These are phyloP conservation scores for Aquanectria penicillioides DNA, from an alignment of 2,329 filamentous ascomycete species.

Conservation along the genomic window DNA sequence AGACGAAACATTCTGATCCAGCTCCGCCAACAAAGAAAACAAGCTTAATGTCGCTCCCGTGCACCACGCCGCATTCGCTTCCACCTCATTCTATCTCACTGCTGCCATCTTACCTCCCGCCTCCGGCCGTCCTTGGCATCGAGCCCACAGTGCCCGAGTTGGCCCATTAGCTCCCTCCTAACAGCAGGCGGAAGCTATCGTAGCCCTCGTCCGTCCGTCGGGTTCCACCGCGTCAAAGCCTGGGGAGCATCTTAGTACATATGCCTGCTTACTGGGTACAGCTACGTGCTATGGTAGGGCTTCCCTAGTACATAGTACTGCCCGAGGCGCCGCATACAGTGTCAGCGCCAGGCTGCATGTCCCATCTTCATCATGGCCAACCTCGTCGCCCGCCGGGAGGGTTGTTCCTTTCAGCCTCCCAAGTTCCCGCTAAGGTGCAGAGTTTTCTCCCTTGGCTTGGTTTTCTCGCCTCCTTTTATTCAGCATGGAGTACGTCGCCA, in stretches of 20 bases:
- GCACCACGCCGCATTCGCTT: neutral
- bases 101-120: neutral
- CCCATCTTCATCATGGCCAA: no score
- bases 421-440: slow-evolving; percentile 21
- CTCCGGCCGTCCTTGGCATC: neutral
- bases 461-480: no score
- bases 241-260: slow-evolving; percentile 7
- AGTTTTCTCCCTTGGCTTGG: slow-evolving; percentile 40
- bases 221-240: slow-evolving; percentile 1
- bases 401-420: slow-evolving; percentile 15
- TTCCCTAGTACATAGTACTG: no score
- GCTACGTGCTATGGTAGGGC: no score
- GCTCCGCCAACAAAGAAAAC: slow-evolving; percentile 11
- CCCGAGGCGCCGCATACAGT: slow-evolving; percentile 23
- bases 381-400: no score
- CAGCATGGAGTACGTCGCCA: neutral
- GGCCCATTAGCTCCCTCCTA: neutral
- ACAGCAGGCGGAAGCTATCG: no score
- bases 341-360: neutral
- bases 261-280: no score
- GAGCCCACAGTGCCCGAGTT: neutral
- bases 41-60: slow-evolving; percentile 13
- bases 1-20: slow-evolving; percentile 10
- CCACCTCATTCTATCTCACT: neutral
- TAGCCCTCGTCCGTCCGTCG: no score